Conservation (phyloP, 2,329 filamentous ascomycete species). For the Ophiostoma piceae region DNA sequence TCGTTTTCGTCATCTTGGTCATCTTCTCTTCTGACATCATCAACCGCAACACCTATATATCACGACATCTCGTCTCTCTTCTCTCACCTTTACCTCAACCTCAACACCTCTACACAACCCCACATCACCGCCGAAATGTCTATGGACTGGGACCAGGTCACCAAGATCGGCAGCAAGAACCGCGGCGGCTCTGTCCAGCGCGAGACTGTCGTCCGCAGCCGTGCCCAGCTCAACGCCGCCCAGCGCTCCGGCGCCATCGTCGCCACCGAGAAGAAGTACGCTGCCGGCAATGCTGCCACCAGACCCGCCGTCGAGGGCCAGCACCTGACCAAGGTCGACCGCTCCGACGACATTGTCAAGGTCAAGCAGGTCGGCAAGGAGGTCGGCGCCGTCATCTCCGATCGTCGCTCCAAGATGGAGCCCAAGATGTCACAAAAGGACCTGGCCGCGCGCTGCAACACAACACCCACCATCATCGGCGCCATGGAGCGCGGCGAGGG, state of each 20-base stretch:
- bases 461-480: constrained; percentile 70
- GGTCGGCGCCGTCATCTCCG: constrained; percentile 77
- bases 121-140: constrained; percentile 52
- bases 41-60: background rate
- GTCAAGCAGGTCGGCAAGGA: constrained; percentile 80
- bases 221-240: constrained; percentile 79
- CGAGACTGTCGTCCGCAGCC: constrained; percentile 86
- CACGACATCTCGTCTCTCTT: background rate
- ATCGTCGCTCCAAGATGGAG: constrained; percentile 71
- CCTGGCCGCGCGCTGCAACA: constrained; percentile 82
- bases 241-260: constrained; percentile 71
- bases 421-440: constrained; percentile 96
- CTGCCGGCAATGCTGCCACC: constrained; percentile 63
- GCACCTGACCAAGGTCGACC: constrained; percentile 95
- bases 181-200: constrained; percentile 62
- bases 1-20: constrained; percentile 5
- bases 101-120: background rate
- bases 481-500: constrained; percentile 80
- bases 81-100: background rate
- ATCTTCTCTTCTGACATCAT: background rate
- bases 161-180: constrained; percentile 89
- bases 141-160: constrained; percentile 78
- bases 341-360: constrained; percentile 94
- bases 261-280: constrained; percentile 86
- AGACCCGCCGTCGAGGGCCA: constrained; percentile 70